phyloP scores from a whole-genome alignment of 176 grass and related monocot genomes.

The Zoysia japonica region DNA sequence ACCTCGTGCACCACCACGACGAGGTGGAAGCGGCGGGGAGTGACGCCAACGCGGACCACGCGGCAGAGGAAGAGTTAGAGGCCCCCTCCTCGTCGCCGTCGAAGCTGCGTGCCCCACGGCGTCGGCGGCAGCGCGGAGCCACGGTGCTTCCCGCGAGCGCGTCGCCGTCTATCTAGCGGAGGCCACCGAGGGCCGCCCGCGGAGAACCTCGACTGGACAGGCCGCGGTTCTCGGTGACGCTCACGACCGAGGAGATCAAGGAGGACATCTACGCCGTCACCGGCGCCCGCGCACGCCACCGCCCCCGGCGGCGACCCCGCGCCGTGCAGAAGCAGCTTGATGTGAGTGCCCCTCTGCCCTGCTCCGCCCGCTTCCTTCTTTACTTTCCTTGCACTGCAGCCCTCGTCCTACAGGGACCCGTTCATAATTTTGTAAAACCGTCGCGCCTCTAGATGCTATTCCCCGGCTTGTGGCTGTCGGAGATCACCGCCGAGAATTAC shows the following conservation, averaged over 20 bases:
- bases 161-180: slow-evolving; percentile 44
- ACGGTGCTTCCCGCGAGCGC: not conserved
- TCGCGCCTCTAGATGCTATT: slow-evolving; percentile 48
- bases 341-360: slow-evolving; percentile 46
- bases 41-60: not conserved
- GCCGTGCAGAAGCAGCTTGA: slow-evolving; percentile 83
- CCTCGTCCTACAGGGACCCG: not conserved
- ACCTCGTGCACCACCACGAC: slow-evolving; percentile 35
- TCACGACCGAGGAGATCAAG: slow-evolving; percentile 78
- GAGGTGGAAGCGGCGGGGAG: slow-evolving; percentile 35
- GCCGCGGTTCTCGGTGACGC: slow-evolving; percentile 67
- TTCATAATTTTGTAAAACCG: slow-evolving; percentile 30
- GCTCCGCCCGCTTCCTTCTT: not conserved
- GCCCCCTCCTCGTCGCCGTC: slow-evolving; percentile 28
- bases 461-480: slow-evolving; percentile 71
- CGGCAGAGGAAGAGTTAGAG: not conserved
- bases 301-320: slow-evolving; percentile 59
- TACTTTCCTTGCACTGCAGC: slow-evolving; percentile 10
- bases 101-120: slow-evolving; percentile 57
- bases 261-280: slow-evolving; percentile 95
- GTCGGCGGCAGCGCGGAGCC: slow-evolving; percentile 30
- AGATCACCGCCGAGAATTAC: slow-evolving; percentile 80
- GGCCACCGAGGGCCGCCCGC: slow-evolving; percentile 40
- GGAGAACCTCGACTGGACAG: slow-evolving; percentile 29
- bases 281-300: slow-evolving; percentile 71